phyloP scores from a whole-genome alignment of 148 eudicot genomes.

The Pharnaceum exiguum region DNA sequence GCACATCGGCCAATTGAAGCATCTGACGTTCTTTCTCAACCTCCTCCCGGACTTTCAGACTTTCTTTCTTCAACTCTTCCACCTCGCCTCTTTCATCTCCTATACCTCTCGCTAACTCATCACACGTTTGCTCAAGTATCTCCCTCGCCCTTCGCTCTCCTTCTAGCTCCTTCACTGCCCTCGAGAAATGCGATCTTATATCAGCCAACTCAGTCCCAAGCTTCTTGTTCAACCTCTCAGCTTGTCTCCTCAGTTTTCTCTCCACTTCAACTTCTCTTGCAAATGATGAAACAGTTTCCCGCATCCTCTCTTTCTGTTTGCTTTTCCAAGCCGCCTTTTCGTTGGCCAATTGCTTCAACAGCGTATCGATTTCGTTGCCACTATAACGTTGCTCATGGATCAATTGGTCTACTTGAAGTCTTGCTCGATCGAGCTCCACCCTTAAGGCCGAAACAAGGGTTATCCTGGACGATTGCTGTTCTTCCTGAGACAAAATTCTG shows the following conservation, averaged over 20 bases:
- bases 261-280: constrained; percentile 63
- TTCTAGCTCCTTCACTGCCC: constrained; percentile 47
- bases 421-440: constrained; percentile 37
- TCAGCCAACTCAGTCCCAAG: constrained; percentile 71
- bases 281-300: constrained; percentile 38
- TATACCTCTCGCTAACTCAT: constrained; percentile 67
- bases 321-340: constrained; percentile 62
- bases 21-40: constrained; percentile 81
- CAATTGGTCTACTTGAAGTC: constrained; percentile 39
- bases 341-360: constrained; percentile 38
- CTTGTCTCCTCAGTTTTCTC: constrained; percentile 63
- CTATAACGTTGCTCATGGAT: constrained; percentile 39
- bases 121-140: constrained; percentile 79
- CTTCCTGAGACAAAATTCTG: constrained; percentile 39
- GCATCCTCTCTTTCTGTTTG: constrained; percentile 50
- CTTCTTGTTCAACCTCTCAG: constrained; percentile 76
- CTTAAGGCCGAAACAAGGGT: constrained; percentile 54
- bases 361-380: constrained; percentile 32
- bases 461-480: constrained; percentile 47
- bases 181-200: constrained; percentile 38
- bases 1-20: constrained; percentile 81
- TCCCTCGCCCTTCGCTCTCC: constrained; percentile 67
- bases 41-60: constrained; percentile 57
- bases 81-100: constrained; percentile 76
- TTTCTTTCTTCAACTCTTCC: constrained; percentile 63